A percentile compares a stretch with the other conserved stretches of the same genome.
Evolutionary conservation across 192 early-diverging fungal species (phyloP).

Genomic region (Ambispora gerdemannii): DNA sequence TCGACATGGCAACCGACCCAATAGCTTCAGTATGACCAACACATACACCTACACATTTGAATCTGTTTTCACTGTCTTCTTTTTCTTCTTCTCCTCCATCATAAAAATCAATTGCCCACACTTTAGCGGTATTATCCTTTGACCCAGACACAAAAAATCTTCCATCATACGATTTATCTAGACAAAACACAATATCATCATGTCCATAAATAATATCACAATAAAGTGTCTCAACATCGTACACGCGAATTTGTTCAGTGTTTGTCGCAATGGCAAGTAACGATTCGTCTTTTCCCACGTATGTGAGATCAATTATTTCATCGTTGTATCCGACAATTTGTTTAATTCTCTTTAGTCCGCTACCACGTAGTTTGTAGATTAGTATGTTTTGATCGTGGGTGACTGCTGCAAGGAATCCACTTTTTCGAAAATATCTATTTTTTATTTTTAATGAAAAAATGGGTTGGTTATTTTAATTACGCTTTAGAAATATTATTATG

Average conservation of each 20-base stretch:
- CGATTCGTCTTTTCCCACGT: constrained; percentile 67
- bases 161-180: constrained; percentile 69
- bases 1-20: constrained; percentile 79
- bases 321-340: constrained; percentile 96
- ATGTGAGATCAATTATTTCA: constrained; percentile 85
- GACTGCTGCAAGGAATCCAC: constrained; percentile 62
- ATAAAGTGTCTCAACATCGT: constrained; percentile 72
- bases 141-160: constrained; percentile 78
- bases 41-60: constrained; percentile 66
- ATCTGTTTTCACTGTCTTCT: constrained; percentile 51
- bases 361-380: constrained; percentile 60
- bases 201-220: constrained; percentile 89
- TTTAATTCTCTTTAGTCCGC: constrained; percentile 59
- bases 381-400: constrained; percentile 92
- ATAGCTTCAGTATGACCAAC: constrained; percentile 92
- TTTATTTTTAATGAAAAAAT: too few species aligned
- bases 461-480: background rate
- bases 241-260: constrained; percentile 87
- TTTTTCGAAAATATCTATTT: constrained; percentile 10
- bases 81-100: too few species aligned
- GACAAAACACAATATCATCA: constrained; percentile 80
- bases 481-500: too few species aligned
- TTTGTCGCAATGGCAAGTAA: constrained; percentile 90
- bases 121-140: constrained; percentile 81
- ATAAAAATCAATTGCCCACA: constrained; percentile 78